phyloP scores from a whole-genome alignment of 176 grass and related monocot genomes.

The Avena sativa region DNA sequence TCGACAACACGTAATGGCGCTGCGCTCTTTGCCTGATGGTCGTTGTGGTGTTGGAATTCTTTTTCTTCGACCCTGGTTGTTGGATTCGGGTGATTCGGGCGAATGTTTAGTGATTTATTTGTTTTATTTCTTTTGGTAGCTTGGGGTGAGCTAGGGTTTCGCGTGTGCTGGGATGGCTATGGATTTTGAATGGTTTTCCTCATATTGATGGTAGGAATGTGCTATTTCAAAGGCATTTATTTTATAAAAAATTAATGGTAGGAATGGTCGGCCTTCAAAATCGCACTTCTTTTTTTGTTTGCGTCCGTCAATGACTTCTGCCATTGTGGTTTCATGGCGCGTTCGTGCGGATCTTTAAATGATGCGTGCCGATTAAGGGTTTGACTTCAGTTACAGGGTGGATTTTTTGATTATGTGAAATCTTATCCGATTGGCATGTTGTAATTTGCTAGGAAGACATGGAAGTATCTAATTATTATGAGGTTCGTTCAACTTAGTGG shows the following conservation, averaged over 20 bases:
- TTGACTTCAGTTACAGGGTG: constrained; percentile 4
- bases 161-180: neutral
- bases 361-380: neutral
- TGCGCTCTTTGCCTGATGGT: neutral
- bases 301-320: constrained; percentile 1
- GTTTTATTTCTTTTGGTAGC: neutral
- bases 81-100: constrained; percentile 18
- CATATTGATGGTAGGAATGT: neutral
- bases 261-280: constrained; percentile 12
- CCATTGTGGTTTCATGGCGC: constrained; percentile 5
- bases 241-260: neutral
- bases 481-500: neutral
- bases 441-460: neutral
- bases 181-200: constrained; percentile 34
- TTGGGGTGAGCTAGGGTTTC: constrained; percentile 47
- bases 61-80: neutral
- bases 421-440: constrained; percentile 15
- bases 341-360: constrained; percentile 43
- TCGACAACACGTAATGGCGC: constrained; percentile 50
- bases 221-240: constrained; percentile 5
- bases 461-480: constrained; percentile 7
- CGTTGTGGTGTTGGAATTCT: neutral
- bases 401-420: neutral
- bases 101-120: neutral
- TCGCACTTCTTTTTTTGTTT: neutral